These are phyloP conservation scores for Ettlia oleoabundans DNA, from an alignment of 139 green algal genomes.

Conservation along the genomic window DNA sequence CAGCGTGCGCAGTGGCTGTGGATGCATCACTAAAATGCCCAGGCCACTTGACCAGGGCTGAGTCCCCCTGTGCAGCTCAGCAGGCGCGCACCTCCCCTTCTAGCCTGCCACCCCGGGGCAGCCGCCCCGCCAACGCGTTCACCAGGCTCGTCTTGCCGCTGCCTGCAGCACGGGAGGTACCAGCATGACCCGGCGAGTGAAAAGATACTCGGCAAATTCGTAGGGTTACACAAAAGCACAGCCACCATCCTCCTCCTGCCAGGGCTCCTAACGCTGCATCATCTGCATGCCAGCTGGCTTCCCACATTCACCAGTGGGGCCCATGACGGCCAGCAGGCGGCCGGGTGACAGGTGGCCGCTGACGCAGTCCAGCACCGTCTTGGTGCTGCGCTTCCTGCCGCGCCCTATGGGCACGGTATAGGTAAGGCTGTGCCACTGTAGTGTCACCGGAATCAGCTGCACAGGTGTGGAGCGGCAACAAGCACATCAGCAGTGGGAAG, in stretches of 20 bases:
- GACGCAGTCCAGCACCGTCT: slow-evolving; percentile 36
- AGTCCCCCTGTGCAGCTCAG: too few relatives aligned
- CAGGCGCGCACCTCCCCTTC: slow-evolving; percentile 38
- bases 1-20: too few relatives aligned
- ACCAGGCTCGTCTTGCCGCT: slow-evolving; percentile 53
- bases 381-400: background rate
- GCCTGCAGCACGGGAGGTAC: slow-evolving; percentile 37
- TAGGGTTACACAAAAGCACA: too few relatives aligned
- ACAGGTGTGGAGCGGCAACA: too few relatives aligned
- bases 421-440: slow-evolving; percentile 35
- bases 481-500: too few relatives aligned
- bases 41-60: too few relatives aligned
- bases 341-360: slow-evolving; percentile 29
- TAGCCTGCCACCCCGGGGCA: slow-evolving; percentile 30
- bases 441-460: slow-evolving; percentile 25
- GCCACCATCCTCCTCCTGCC: too few relatives aligned
- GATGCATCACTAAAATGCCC: too few relatives aligned
- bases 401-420: slow-evolving; percentile 35
- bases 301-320: slow-evolving; percentile 42
- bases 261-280: too few relatives aligned
- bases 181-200: too few relatives aligned
- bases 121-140: slow-evolving; percentile 44
- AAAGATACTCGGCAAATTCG: too few relatives aligned
- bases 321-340: slow-evolving; percentile 55
- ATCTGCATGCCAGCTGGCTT: background rate